Evolutionary conservation across 2,329 filamentous ascomycete species (phyloP).

Genomic region (Colletotrichum euphorbiae): DNA sequence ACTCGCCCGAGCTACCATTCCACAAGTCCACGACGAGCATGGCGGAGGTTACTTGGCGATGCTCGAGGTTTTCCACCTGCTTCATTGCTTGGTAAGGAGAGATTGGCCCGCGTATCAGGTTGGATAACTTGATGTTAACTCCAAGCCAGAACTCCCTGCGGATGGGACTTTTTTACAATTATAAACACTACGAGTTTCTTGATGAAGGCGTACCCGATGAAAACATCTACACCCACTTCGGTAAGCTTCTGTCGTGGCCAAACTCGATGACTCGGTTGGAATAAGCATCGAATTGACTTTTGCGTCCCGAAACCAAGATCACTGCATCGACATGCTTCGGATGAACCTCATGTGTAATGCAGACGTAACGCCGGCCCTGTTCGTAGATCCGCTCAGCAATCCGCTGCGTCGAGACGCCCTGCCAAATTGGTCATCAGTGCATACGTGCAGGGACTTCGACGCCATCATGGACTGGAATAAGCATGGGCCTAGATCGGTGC

Average conservation of each 20-base stretch:
- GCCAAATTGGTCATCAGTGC: conserved; percentile 34
- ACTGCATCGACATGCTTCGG: conserved; percentile 33
- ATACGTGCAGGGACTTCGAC: conserved; percentile 35
- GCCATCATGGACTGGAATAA: conserved; percentile 34
- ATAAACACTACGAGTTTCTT: conserved; percentile 24
- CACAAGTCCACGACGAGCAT: conserved; percentile 26
- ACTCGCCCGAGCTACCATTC: conserved; percentile 26
- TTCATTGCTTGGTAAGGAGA: conserved; percentile 22
- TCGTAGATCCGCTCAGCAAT: conserved; percentile 31
- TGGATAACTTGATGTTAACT: not conserved
- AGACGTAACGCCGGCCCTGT: conserved; percentile 32
- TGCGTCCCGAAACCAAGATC: not conserved
- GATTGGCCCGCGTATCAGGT: rapidly evolving
- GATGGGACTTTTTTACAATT: conserved; percentile 25
- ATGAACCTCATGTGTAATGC: conserved; percentile 32
- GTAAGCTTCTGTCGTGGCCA: not conserved
- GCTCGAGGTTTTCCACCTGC: conserved; percentile 30
- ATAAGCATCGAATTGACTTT: not conserved
- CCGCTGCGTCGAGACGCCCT: conserved; percentile 22
- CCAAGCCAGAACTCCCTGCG: conserved; percentile 17
- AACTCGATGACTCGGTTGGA: not conserved
- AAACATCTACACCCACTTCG: conserved; percentile 26
- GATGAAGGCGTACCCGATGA: conserved; percentile 32
- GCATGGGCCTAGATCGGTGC: conserved; percentile 29
- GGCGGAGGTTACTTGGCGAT: conserved; percentile 29